Evolutionary conservation across 257 asterid genomes (phyloP).

Genomic region (Gardenia jasminoides): DNA sequence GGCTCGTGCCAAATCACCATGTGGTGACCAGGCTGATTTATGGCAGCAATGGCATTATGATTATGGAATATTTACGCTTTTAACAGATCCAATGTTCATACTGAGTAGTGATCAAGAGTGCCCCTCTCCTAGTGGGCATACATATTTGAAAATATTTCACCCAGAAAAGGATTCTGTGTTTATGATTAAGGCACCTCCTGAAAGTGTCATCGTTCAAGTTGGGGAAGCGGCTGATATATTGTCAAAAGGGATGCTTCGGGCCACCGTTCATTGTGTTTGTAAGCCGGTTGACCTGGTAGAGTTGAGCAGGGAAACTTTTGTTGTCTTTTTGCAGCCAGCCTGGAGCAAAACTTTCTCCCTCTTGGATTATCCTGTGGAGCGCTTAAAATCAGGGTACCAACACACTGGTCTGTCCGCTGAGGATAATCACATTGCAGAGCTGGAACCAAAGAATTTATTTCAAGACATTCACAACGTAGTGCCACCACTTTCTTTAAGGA

Average conservation of each 20-base stretch:
- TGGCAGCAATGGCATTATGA: constrained; percentile 99
- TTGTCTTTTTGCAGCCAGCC: constrained; percentile 80
- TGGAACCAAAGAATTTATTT: constrained; percentile 27
- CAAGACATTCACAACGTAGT: constrained; percentile 41
- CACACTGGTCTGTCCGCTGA: constrained; percentile 20
- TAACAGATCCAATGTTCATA: constrained; percentile 71
- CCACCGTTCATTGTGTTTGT: constrained; percentile 77
- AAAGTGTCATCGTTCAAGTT: constrained; percentile 79
- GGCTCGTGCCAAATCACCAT: background rate
- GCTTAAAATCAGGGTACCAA: constrained; percentile 20
- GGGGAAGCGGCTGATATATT: constrained; percentile 84
- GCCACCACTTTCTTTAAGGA: constrained; percentile 63
- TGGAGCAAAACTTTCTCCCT: constrained; percentile 72
- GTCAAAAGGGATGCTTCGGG: constrained; percentile 78
- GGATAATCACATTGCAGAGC: constrained; percentile 14
- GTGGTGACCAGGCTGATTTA: constrained; percentile 28
- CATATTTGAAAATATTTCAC: constrained; percentile 66
- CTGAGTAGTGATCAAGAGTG: constrained; percentile 42
- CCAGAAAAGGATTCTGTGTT: constrained; percentile 47
- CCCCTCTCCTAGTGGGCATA: constrained; percentile 58
- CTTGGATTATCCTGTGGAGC: constrained; percentile 47
- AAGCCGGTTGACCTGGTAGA: constrained; percentile 46
- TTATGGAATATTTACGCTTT: constrained; percentile 75
- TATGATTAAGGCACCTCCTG: constrained; percentile 52
- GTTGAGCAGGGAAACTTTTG: constrained; percentile 87